Evolutionary conservation across 768 basidiomycete species (phyloP), one percentile per base, ranked within the genome.

Genomic region (Mycena metata): DNA sequence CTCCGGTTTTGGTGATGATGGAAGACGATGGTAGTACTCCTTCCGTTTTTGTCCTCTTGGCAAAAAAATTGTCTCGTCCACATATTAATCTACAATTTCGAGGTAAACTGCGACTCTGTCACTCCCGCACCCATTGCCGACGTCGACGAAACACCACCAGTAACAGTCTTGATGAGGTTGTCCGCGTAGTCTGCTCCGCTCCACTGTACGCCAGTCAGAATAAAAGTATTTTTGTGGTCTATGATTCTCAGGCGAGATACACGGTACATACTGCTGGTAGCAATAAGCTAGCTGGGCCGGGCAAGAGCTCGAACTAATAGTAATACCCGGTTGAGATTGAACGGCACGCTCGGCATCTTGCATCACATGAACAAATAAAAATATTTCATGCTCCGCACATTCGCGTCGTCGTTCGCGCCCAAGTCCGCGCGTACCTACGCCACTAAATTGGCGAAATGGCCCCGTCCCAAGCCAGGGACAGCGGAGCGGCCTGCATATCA

Each of bases 101-200:
- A 54, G 67, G 73, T 75, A 81, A 97, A 98, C 79, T 97, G 96
- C 42, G 90, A 80, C 82, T 98, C 96, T 0, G 96, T 98, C 35
- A 97, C 96, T 63, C 97, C 97, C 73, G 90, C 90, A 56, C 97
- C 98, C 97, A 99, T 99, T n/a, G 98, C 97, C n/a, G 96, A 89
- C 12, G 97, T 99, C 54, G 95, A 96, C 42, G 95, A 97, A 69
- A 99, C 88, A 66, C 98, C 98, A 26, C 98, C 98, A 41, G 98
- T 99, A 62, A 98, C 95, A 9, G 97, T 96, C 88, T 95, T 96
- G 81, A 98, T 87, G 60, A 97, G 79, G 70, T 89, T 91, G 79
- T 98, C 96, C 41, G 93, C 93, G 74, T 95, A 96, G 79, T 97
- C 96, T 5, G 93, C 96, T 39, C 96, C 96, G 71, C 93, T 95